Percentiles rank a stretch among this genome's conserved stretches.
Evolutionary conservation across 306 rosid species (phyloP).

Genomic region (Rubus parviflorus): DNA sequence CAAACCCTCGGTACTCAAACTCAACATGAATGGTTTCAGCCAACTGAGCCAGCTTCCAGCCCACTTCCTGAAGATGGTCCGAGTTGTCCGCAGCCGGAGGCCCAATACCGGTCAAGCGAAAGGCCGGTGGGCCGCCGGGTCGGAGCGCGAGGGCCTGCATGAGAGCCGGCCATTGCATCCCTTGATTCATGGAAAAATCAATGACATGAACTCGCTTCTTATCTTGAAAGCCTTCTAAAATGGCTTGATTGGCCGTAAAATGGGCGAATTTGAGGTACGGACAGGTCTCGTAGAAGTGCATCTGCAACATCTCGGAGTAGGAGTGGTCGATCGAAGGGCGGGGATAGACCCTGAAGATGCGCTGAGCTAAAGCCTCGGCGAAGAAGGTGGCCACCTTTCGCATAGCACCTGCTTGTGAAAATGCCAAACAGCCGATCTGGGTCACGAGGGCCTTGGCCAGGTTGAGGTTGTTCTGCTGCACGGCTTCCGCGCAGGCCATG

Average conservation of each 20-base stretch:
- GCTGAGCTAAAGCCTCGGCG: conserved; percentile 75
- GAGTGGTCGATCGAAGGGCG: conserved; percentile 49
- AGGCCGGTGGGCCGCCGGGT: conserved; percentile 80
- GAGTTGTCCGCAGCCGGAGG: conserved; percentile 83
- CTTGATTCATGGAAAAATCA: conserved; percentile 88
- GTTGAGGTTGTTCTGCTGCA: conserved; percentile 51
- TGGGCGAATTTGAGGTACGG: conserved; percentile 93
- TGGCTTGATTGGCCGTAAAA: conserved; percentile 90
- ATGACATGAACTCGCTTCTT: conserved; percentile 76
- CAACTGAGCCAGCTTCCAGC: conserved; percentile 85
- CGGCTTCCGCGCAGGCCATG: conserved; percentile 89
- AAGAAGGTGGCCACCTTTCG: conserved; percentile 83
- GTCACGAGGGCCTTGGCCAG: conserved; percentile 73
- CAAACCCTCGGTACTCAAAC: conserved; percentile 83
- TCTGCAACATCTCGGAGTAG: conserved; percentile 61
- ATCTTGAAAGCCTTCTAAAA: conserved; percentile 80
- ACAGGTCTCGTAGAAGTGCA: conserved; percentile 86
- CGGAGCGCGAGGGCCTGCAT: conserved; percentile 88
- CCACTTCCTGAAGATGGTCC: conserved; percentile 85
- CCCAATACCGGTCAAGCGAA: conserved; percentile 84
- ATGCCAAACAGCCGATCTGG: conserved; percentile 67
- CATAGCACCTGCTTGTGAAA: conserved; percentile 90
- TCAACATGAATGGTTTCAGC: conserved; percentile 72
- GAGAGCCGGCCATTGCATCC: conserved; percentile 98
- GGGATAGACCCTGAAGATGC: conserved; percentile 63